Base-by-base conservation (phyloP, 768 basidiomycete species). In the Obba rivulosa region DNA sequence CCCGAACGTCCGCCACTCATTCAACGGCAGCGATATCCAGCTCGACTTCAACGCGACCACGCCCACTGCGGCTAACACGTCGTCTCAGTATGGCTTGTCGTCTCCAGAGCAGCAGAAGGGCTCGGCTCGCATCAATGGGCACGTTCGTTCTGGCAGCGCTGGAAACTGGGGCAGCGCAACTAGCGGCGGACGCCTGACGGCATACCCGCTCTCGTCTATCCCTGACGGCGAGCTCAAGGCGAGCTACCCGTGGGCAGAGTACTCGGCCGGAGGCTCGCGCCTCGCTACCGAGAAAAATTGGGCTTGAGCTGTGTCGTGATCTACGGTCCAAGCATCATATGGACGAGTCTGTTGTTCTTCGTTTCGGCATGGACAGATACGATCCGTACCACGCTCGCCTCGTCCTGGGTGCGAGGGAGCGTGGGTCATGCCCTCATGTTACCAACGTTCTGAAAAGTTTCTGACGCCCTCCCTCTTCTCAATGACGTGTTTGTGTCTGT, bases 141-240 rank as follows among this genome's bases (percentile, higher is more conserved):
- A 90, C 60, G 79, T 80, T 50, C 82, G 87, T 52, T 80, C 85
- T 38, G 87, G 87, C 40, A 89, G 87, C 63, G 84, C 83, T 22
- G 86, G 86, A 25, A 89, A 87, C 62, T 89, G 87, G 87, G 83
- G 73, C 37, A 79, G 68, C 57, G 72, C 85, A 56, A 62, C 78
- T 22, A 77, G 70, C 62, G 76, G 67, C 59, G 74, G 74, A 60
- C 61, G 78, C 34, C 79, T 79, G 56, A 51, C 57, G 21, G 59
- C 62, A 14, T 63, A 65, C 44, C 72, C 80, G 11, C 77, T 79
- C 49, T 72, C 76, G 34, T 69, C 81, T 8, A 81, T 79, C 58
- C 76, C 79, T 3, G 78, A 74, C 23, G 73, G 77, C 53, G 81
- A 83, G 50, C 71, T 70, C 56, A 78, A 75, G 61, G 66, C 69